Evolutionary conservation across 345 rosid genomes (phyloP), one percentile per base, ranked within the genome.

Genomic region (Hypericum androsaemum): DNA sequence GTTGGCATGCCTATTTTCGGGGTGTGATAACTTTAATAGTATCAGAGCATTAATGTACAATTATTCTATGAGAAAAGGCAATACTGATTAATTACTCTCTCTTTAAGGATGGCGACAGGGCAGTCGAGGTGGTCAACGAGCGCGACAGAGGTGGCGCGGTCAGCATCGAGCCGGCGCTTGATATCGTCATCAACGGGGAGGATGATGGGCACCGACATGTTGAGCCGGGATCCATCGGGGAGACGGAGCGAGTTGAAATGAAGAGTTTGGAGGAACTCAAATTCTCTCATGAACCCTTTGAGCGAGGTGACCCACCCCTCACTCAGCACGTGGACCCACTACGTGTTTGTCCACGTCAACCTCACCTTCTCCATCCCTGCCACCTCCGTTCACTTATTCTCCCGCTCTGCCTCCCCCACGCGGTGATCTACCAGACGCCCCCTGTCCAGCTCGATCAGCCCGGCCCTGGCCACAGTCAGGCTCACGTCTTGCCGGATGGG

Each of bases 191-290:
- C 94, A 16, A 85, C 74, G 5, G 84, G 88, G 60, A 88, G 80
- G 37, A 88, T 95, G 69, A 92, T 88, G 48, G 96, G 98, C 56
- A 88, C 89, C 10, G 98, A 92, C 98, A 92, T 92, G 69, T 92
- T 92, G 48, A 83, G 95, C 63, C 81, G 80, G 65, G 96, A 77
- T 37, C 96, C 98, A 71, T 85, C 84, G n/a, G 77, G 83, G 44
- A 81, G 74, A 62, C 98, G 98, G 66, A 92, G 81, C 61, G 88
- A 77, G 80, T 88, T 88, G 68, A 88, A 92, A 85, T 88, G 96
- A 88, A 92, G 98, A 64, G 98, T 85, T 92, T 92, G 98, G 95
- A 92, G 98, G 98, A 92, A 88, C 98, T 92, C 89, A 83, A 94
- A 75, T 77, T 88, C 88, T 71, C 84, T 81, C 98, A 92, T 92